Evolutionary conservation across 805 yeast genomes (phyloP).

Genomic region (Pachysolen tannophilus): DNA sequence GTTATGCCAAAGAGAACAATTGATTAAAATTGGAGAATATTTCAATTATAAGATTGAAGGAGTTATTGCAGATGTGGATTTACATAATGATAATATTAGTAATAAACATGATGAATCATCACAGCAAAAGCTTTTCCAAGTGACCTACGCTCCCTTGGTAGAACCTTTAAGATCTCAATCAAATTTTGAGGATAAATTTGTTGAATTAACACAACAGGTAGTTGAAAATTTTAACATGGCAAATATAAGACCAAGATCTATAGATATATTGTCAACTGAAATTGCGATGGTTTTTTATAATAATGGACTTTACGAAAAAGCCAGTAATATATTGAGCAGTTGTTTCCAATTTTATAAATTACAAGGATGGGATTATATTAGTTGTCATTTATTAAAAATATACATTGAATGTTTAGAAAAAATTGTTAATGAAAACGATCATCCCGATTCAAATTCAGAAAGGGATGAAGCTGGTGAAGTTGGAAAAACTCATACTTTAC

Average conservation of each 20-base stretch:
- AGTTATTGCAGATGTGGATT: slow-evolving; percentile 10
- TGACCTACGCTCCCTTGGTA: slow-evolving; percentile 13
- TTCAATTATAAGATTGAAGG: slow-evolving; percentile 25
- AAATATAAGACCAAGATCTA: slow-evolving; percentile 48
- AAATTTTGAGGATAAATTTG: slow-evolving; percentile 32
- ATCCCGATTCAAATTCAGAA: too few relatives aligned
- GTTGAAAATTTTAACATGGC: slow-evolving; percentile 45
- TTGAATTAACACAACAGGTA: slow-evolving; percentile 47
- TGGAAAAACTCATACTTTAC: slow-evolving; percentile 19
- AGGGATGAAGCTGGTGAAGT: slow-evolving; percentile 10
- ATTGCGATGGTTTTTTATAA: slow-evolving; percentile 65
- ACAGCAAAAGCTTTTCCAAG: slow-evolving; percentile 4
- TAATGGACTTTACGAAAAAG: slow-evolving; percentile 44
- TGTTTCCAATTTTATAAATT: slow-evolving; percentile 61
- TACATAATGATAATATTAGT: too few relatives aligned
- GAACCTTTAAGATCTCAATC: slow-evolving; percentile 23
- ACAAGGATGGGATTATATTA: slow-evolving; percentile 71
- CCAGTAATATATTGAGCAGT: slow-evolving; percentile 55
- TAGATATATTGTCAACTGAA: slow-evolving; percentile 71
- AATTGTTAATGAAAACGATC: slow-evolving; percentile 18
- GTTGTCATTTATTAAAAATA: slow-evolving; percentile 54
- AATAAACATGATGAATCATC: slow-evolving; percentile 8
- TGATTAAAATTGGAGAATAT: slow-evolving; percentile 25
- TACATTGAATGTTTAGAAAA: slow-evolving; percentile 63
- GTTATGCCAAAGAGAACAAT: slow-evolving; percentile 36